Evolutionary conservation across 2,329 filamentous ascomycete genomes (phyloP).

Genomic region (Pseudogymnoascus sp.): DNA sequence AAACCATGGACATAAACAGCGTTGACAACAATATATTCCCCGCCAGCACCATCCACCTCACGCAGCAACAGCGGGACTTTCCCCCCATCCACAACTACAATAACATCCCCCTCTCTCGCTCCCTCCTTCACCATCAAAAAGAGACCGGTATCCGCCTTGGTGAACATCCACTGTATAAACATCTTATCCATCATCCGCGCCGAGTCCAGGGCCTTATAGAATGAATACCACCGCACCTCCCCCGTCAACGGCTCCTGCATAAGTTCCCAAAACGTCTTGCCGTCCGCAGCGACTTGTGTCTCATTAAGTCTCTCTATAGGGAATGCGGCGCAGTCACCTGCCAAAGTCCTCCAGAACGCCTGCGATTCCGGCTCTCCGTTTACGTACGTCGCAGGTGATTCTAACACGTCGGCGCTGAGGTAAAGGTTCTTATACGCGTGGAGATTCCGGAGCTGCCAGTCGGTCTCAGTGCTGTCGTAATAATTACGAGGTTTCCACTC

Average conservation of each 20-base stretch:
- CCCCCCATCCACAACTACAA: not conserved
- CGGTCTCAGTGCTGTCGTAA: not conserved
- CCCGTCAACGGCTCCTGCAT: not conserved
- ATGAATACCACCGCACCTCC: not conserved
- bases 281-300: not conserved
- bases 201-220: not conserved
- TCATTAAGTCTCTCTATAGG: constrained; percentile 9
- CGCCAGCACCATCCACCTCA: not conserved
- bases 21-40: not conserved
- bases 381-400: not conserved
- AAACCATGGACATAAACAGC: not conserved
- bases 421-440: not conserved
- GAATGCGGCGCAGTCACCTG: constrained; percentile 12
- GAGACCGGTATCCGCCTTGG: not conserved
- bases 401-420: not conserved
- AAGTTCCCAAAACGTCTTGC: not conserved
- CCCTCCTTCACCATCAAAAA: constrained; percentile 5
- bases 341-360: constrained; percentile 14
- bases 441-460: not conserved
- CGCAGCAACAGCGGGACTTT: constrained; percentile 4
- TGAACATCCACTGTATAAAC: not conserved
- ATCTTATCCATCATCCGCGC: not conserved
- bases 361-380: constrained; percentile 5
- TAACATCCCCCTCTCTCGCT: not conserved
- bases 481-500: not conserved